phyloP scores from a whole-genome alignment of 768 basidiomycete genomes.

The Lentinula guzmanii region DNA sequence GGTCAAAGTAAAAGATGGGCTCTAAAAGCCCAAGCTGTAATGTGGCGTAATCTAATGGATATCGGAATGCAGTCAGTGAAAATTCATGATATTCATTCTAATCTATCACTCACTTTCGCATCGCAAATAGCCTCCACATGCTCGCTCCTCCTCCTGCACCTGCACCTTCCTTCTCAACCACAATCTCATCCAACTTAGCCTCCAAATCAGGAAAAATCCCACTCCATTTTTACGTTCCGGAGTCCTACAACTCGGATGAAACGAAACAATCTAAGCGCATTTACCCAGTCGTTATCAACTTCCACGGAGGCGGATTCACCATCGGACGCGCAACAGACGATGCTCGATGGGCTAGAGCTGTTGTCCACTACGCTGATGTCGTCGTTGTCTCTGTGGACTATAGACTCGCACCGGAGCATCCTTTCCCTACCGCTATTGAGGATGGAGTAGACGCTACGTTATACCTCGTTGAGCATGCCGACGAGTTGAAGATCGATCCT shows the following conservation, averaged over 20 bases:
- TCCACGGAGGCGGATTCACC: constrained; percentile 6
- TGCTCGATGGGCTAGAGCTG: constrained; percentile 5
- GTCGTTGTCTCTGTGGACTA: constrained; percentile 26
- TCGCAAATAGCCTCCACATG: not conserved
- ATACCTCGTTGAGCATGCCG: constrained; percentile 4
- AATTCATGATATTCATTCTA: not conserved
- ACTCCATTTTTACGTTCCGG: constrained; percentile 4
- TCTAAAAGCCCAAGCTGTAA: constrained; percentile 4
- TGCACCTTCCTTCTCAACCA: not conserved
- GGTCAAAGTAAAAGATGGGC: not conserved
- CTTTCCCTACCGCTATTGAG: constrained; percentile 26
- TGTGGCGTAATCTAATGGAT: constrained; percentile 7
- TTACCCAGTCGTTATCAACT: constrained; percentile 3
- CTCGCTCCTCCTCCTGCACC: constrained; percentile 4
- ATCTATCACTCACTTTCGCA: not conserved
- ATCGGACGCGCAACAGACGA: constrained; percentile 7
- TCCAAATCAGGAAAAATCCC: not conserved
- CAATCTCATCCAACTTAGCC: not conserved
- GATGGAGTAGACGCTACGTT: constrained; percentile 17
- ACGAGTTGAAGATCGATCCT: constrained; percentile 6
- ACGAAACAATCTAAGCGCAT: not conserved
- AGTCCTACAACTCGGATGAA: not conserved
- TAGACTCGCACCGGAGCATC: constrained; percentile 26
- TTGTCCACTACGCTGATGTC: constrained; percentile 4
- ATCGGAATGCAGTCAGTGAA: constrained; percentile 3